Base-by-base conservation (phyloP, 495 filamentous ascomycete genomes). In the Tuber aestivum region DNA sequence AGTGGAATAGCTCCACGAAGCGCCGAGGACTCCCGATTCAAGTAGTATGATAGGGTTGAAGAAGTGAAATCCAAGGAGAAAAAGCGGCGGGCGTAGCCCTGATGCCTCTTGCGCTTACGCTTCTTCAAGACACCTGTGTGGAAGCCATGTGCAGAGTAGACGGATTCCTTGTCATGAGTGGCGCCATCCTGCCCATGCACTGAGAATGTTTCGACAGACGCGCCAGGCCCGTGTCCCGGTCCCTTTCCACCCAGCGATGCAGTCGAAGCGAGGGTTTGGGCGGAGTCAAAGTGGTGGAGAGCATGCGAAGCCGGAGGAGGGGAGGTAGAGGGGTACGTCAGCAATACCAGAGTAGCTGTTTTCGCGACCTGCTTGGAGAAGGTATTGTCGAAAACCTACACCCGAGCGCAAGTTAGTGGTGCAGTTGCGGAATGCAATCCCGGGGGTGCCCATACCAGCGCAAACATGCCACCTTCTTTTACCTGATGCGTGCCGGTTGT, bases 291-390 rank as follows among this genome's bases (percentile, higher is more conserved):
- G 84, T 89, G 80, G 87, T 89, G 69, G 84, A 93, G 84, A 79
- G 94, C 85, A 85, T 93, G 87, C 72, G 92, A 89, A 6, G 91
- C 89, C 77, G 94, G 93, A 0, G 96, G 95, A 35, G 94, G 91
- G 21, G 90, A 86, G 77, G 90, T 90, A 48, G 93, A 94, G 44
- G 95, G 94, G 80, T 98, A 97, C 21, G 93, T 97, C 78, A 98
- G 88, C 68, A 98, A 89, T 32, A 97, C 95, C 78, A 98, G 92
- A 32, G 95, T 98, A 20, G 92, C 93, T 56, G 92, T 97, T 85
- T 99, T 99, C 72, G 94, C 93, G 61, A 93, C 90, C 82, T 94
- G 92, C 85, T 97, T 98, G 71, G 94, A 96, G 83, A 98, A 98
- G 44, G 96, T 99, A 83, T 99, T 99, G 87, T 99, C 95, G 83